Evolutionary conservation across 768 basidiomycete species (phyloP), one percentile per base, ranked within the genome.

Genomic region (Pleurotus sapidus): DNA sequence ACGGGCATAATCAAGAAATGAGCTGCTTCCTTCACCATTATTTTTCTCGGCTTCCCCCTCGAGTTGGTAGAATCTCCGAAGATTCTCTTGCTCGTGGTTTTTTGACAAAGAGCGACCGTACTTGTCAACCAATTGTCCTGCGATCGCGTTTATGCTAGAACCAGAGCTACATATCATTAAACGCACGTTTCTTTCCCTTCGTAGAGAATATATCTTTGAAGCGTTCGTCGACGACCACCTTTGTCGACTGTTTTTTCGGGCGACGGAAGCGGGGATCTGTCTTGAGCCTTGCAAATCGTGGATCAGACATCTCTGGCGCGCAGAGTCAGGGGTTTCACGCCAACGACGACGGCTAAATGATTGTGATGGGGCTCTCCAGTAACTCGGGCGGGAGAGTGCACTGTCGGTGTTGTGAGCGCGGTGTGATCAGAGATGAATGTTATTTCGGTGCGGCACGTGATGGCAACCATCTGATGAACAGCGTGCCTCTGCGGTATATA

Each of bases 201-300:
- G 68, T 74, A 12, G 77, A 72, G 45, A 98, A 84, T 17, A 97
- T 80, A 55, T 79, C 75, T 70, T 89, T 92, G 81, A 98, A 99
- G 20, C 97, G 87, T 9, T 94, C 87, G 69, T 99, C 97, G 38
- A 98, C 82, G 54, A 89, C 83, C 53, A 97, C 88, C 71, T 95
- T 97, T 61, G 84, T 76, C 57, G 85, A 76, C 37, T 87, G 84
- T 71, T 88, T 92, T 68, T 86, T 91, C 2, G 92, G 90, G 30
- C 83, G 82, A 23, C 95, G 80, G 75, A 99, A 99, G 49, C 97
- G 86, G 46, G 97, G 97, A 69, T 99, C 96, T 12, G 93, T 86
- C 68, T 84, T 88, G 56, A 98, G 78, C 53, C 91, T 79, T 17
- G 89, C 82, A 70, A 98, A 99, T 18, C 96, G 84, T n/a, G 90